Conservation (phyloP, 1,139 yeast species). For the Protomyces pachydermus region DNA sequence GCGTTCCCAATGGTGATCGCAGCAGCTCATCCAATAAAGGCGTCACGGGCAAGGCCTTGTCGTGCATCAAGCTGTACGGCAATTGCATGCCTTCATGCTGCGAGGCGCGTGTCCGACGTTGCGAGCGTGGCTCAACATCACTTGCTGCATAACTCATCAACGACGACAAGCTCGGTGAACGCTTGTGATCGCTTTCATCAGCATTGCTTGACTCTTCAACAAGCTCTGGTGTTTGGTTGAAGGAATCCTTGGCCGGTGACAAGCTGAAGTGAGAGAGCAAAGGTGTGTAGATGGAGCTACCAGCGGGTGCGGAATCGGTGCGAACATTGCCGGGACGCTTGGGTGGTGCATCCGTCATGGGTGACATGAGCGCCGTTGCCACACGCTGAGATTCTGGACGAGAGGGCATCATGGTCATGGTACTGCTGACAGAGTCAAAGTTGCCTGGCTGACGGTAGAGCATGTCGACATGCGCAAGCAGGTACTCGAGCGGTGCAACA, state of each 20-base stretch:
- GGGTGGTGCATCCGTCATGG: not conserved
- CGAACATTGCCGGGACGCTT: not conserved
- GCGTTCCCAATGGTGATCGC: not conserved
- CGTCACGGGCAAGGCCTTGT: not conserved
- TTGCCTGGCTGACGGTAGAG: not conserved
- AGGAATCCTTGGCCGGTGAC: constrained; percentile 11
- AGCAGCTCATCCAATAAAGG: not conserved
- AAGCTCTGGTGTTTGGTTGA: constrained; percentile 10
- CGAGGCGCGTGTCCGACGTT: not conserved
- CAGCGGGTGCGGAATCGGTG: not conserved
- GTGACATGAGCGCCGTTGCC: not conserved
- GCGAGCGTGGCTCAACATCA: not conserved
- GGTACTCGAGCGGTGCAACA: constrained; percentile 4
- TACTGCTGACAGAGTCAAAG: not conserved
- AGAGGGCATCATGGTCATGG: not conserved
- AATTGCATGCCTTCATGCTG: not conserved
- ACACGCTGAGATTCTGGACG: not conserved
- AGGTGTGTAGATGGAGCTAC: not conserved
- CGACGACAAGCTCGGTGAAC: not conserved
- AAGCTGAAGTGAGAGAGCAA: not conserved
- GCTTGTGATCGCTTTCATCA: constrained; percentile 7
- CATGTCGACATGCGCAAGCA: constrained; percentile 3
- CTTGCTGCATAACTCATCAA: not conserved
- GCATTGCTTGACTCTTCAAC: constrained; percentile 12
- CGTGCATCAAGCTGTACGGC: not conserved